Evolutionary conservation across 1,284 basidiomycete genomes (phyloP), one percentile per base, ranked within the genome.

Genomic region (Mycosarcoma mackinlayi): DNA sequence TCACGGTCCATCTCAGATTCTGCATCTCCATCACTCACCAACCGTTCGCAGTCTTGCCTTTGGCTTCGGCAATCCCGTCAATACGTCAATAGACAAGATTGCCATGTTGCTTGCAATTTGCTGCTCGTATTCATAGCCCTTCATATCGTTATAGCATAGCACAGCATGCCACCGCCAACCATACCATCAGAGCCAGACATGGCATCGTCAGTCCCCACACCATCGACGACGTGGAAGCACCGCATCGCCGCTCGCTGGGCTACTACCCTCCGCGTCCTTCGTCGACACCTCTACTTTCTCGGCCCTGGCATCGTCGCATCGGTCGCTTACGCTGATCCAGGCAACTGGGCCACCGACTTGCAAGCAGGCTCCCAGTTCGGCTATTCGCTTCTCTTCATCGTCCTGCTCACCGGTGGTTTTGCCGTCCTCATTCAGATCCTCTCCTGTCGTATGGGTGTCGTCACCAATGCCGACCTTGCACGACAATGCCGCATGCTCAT

Each of bases 361-460:
- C 62, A 77, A 45, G 81, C 81, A 3, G 82, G 83, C 18, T 76
- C 78, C 14, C 67, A 79, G 27, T 81, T 73, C 42, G 93, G 93
- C 0, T 95, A 94, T 85, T 88, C 89, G 71, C 87, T 95, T 28
- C 87, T 96, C 34, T 94, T 94, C 79, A 87, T 95, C 46, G 89
- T 96, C 11, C 86, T 96, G 3, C 79, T 95, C 16, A 87, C 93
- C 0, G 92, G 92, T 18, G 75, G 94, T n/a, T 89, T 92, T 54
- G 93, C 92, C 10, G 88, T 91, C 2, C 87, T 91, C 56, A 85
- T 92, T 21, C 91, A 92, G 86, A 89, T 89, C 84, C 78, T 85
- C 24, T 80, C 86, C 0, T 84, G 86, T 18, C 80, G 87, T 30
- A 77, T 88, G 5, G 87, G 87, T 5, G 84, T 86, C 37, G 85